Base-by-base conservation (phyloP, 1,284 basidiomycete genomes). In the Ustilago loliicola region DNA sequence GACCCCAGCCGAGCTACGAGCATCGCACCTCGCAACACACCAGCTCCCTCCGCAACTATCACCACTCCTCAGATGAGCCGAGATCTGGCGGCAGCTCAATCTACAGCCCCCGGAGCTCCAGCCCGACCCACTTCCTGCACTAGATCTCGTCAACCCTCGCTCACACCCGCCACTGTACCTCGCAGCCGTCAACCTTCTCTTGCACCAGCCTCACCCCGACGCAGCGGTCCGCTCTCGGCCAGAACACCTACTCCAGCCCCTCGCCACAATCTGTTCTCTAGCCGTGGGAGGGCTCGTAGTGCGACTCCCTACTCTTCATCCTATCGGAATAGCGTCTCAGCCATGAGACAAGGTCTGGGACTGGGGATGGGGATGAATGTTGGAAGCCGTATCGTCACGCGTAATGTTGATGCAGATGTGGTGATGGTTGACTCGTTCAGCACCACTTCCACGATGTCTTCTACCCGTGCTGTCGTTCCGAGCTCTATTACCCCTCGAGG, bases 211-310 rank as follows among this genome's bases (percentile, higher is more conserved):
- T 29, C 25, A 15, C 48, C n/a, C 30, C 29, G 15, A 34, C 42
- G 4, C 54, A 10, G 7, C 15, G 13, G 7, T 25, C 45, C 61
- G 9, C 45, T 55, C 32, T 48, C 45, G 6, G 48, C 55, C n/a
- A 36, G 56, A 42, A 53, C 42, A 4, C 57, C 51, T 0, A 60
- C 64, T 0, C 57, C 64, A 13, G 19, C 57, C 9, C 30, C 57
- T 3, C 48, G 23, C 30, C 34, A 27, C 21, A 38, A 19, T 19
- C 7, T 23, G 7, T 23, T 47, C 45, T 4, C n/a, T 23, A n/a
- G 7, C 45, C 17, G 23, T 3, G 8, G 45, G 8, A n/a, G 45
- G 21, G 45, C 45, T 21, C 11, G 45, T 21, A 21, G n/a, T 8
- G 11, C 17, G 11, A 50, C 48, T 27, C 25, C 45, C 21, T 36